Base-by-base conservation (phyloP, 208 protist species). In the Jaenimonas drosophilae region DNA sequence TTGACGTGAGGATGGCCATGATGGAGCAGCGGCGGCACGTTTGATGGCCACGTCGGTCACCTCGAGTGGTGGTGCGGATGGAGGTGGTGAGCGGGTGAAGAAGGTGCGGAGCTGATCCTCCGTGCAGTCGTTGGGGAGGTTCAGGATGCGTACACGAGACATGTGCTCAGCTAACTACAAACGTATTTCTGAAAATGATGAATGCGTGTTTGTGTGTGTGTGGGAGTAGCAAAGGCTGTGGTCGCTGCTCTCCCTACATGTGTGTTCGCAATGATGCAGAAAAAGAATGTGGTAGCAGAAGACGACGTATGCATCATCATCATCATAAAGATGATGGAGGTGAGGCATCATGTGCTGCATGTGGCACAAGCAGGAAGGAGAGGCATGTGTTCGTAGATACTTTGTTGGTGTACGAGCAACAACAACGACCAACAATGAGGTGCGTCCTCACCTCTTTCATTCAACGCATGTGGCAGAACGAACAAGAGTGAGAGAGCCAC, bases 61-160 rank as follows among this genome's bases (percentile, higher is more conserved):
- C 36, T 96, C 80, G 4, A 91, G 47, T n/a, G 70, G 64, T 6
- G 78, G 84, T 11, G 92, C 88, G 4, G 79, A 83, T 0, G 88
- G 54, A 1, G 77, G 71, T 16, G 80, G 70, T 11, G 59, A 68
- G 32, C 38, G 50, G 16, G 69, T 21, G 40, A 98, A 92, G 65
- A 97, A 88, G 31, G 94, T 59, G 30, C 79, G 72, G 23, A 99
- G 62, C 37, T 86, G 59, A 30, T 90, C 68, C 51, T 97, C 95
- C 4, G 76, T 96, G 47, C 94, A 70, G 59, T 97, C 76, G 19
- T 86, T 88, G 1, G 97, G 97, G 4, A 99, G 54, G 50, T 96
- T 93, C 37, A 97, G 86, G 48, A 99, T 84, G 56, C 90, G 91
- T 19, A 97, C 76, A 37, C 91, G 82, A 5, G 84, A 93, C 79